Percentiles rank a stretch among this genome's conserved stretches.
phyloP scores from a whole-genome alignment of 768 basidiomycete genomes.

The Mycena chlorophos region DNA sequence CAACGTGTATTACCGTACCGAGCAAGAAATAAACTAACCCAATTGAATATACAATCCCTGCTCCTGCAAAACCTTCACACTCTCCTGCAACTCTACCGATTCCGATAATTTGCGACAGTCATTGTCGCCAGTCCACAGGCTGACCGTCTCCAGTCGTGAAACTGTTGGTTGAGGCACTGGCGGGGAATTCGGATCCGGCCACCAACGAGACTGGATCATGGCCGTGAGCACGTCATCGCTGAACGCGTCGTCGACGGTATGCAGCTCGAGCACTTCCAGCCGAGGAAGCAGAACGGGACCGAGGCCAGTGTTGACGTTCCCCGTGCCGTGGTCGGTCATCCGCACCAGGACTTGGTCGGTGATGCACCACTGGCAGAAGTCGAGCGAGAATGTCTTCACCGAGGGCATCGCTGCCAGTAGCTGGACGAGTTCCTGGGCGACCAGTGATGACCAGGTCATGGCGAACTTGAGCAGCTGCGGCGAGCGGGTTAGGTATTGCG shows the following conservation, averaged over 20 bases:
- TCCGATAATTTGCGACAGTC: too few species aligned
- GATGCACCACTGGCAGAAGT: background rate
- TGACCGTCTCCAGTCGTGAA: too few species aligned
- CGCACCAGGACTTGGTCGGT: background rate
- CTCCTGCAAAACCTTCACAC: too few species aligned
- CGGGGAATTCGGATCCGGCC: background rate
- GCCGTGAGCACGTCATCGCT: background rate
- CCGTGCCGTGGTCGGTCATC: background rate
- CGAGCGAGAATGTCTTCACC: background rate
- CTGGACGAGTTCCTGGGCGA: background rate
- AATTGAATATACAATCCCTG: too few species aligned
- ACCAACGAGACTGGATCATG: background rate
- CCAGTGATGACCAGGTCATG: background rate
- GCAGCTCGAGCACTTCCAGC: background rate
- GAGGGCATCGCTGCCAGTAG: background rate
- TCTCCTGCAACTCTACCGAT: too few species aligned
- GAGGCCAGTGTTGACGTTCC: too few species aligned
- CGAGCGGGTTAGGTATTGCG: background rate
- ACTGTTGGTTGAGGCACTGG: too few species aligned
- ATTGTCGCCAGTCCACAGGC: too few species aligned
- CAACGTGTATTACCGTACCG: too few species aligned
- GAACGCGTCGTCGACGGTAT: background rate
- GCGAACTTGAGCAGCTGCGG: background rate
- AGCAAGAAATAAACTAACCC: too few species aligned
- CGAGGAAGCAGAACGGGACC: background rate